phyloP scores from a whole-genome alignment of 495 filamentous ascomycete species.

The Tuber microsphaerosporum region DNA sequence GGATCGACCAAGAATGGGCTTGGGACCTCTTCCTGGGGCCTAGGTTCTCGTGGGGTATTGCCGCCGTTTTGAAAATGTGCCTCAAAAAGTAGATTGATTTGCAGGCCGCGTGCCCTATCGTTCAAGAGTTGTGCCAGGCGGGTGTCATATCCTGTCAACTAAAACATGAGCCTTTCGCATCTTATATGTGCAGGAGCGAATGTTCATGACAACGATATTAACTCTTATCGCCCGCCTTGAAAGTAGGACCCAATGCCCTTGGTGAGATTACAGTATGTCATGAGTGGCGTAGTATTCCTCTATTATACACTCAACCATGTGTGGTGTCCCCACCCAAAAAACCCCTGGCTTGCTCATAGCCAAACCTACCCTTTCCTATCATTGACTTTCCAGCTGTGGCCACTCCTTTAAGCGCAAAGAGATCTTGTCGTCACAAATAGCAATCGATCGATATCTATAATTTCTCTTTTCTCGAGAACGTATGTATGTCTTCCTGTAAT shows the following conservation, averaged over 20 bases:
- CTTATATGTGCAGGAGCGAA: not conserved
- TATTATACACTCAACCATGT: not conserved
- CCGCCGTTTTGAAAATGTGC: not conserved
- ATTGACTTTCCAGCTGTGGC: not conserved
- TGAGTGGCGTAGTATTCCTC: not conserved
- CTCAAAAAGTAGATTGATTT: not conserved
- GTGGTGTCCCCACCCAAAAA: not conserved
- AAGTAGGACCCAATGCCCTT: not conserved
- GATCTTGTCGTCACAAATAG: not conserved
- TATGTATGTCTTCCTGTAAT: not conserved
- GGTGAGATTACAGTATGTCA: not conserved
- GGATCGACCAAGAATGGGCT: too few species aligned
- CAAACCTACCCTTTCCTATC: not conserved
- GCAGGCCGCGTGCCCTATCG: too few species aligned
- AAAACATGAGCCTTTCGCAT: not conserved
- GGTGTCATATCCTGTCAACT: not conserved
- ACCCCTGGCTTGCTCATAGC: not conserved
- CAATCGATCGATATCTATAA: not conserved
- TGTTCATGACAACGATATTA: not conserved
- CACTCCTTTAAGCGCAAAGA: not conserved
- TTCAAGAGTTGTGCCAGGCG: not conserved
- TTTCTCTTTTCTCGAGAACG: not conserved
- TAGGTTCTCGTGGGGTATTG: too few species aligned
- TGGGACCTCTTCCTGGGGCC: too few species aligned
- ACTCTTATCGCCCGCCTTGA: not conserved